These are phyloP conservation scores for Cordyceps fumosorosea DNA, from an alignment of 2,329 filamentous ascomycete genomes.

Conservation along the genomic window DNA sequence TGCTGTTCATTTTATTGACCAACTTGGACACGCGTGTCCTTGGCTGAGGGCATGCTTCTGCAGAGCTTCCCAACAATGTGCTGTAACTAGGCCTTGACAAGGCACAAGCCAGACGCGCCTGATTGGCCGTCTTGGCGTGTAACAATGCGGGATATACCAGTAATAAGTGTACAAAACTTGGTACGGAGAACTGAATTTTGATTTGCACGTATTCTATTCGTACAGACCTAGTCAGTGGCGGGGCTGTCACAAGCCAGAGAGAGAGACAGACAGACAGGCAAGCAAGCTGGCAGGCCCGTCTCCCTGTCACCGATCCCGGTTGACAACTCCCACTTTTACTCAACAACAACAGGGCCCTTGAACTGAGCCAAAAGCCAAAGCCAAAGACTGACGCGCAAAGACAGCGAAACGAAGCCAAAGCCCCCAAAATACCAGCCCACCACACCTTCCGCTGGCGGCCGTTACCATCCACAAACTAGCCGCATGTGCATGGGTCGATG, in stretches of 20 bases:
- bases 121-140: conserved; percentile 1
- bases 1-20: no score
- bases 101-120: no score
- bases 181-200: background rate
- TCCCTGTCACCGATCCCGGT: background rate
- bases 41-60: conserved; percentile 1
- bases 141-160: conserved; percentile 7
- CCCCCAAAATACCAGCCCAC: background rate
- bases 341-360: no score
- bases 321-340: background rate
- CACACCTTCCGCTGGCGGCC: background rate
- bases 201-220: no score
- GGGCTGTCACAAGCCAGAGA: conserved; percentile 9
- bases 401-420: background rate
- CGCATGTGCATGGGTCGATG: conserved; percentile 14
- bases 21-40: background rate
- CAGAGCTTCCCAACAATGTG: conserved; percentile 6
- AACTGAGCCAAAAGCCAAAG: background rate
- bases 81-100: no score
- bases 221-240: background rate
- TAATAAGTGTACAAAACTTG: no score
- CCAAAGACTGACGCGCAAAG: no score
- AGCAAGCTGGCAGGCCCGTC: background rate
- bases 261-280: background rate
- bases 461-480: conserved; percentile 6